phyloP scores from a whole-genome alignment of 257 asterid genomes.

The Gardenia jasminoides region DNA sequence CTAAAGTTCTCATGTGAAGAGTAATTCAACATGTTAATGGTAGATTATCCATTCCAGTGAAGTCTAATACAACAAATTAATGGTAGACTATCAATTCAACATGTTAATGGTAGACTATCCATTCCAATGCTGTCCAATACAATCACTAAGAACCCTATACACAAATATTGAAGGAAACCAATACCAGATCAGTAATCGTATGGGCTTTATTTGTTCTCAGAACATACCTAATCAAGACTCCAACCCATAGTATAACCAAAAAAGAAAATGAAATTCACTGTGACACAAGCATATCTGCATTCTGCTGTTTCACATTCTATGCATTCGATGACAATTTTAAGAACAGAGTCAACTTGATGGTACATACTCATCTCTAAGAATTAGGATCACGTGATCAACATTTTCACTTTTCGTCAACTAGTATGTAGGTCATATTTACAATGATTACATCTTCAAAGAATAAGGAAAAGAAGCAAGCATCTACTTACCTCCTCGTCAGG shows the following conservation, averaged over 20 bases:
- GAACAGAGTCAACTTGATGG: background rate
- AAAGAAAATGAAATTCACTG: background rate
- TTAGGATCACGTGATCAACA: background rate
- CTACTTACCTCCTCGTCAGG: slow-evolving; percentile 47
- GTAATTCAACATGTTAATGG: background rate
- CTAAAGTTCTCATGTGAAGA: background rate
- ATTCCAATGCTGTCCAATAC: background rate
- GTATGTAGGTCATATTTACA: background rate
- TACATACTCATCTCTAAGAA: background rate
- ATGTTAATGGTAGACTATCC: background rate
- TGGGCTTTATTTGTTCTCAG: background rate
- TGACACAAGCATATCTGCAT: background rate
- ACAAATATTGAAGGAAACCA: background rate
- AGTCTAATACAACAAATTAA: no score
- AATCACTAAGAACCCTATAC: background rate
- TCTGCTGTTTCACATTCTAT: background rate
- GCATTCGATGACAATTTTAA: background rate
- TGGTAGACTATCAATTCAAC: no score
- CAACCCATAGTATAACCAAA: background rate
- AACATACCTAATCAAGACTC: background rate
- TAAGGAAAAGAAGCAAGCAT: background rate
- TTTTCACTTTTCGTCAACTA: background rate
- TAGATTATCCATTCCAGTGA: no score
- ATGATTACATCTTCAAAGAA: background rate
- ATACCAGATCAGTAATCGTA: background rate